Conservation (phyloP, 495 filamentous ascomycete species). For the Penicillium paxilli region DNA sequence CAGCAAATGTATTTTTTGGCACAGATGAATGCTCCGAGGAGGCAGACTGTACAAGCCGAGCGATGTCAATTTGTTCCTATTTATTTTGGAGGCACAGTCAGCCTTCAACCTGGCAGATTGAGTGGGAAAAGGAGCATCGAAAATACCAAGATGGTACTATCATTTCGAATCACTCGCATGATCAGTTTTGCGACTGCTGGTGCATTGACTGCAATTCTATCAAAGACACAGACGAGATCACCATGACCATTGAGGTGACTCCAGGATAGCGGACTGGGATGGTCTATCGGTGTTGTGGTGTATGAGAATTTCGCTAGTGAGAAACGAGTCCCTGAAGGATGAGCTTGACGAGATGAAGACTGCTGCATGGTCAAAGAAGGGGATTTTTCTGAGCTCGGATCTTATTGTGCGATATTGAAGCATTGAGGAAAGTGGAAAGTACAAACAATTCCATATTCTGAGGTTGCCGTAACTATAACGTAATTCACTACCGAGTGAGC, state of each 20-base stretch:
- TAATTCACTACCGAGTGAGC: too few species aligned
- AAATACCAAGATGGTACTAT: constrained; percentile 33
- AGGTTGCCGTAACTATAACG: too few species aligned
- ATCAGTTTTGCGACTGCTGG: constrained; percentile 11
- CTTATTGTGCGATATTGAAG: too few species aligned
- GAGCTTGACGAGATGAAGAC: background rate
- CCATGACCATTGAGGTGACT: constrained; percentile 36
- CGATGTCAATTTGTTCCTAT: constrained; percentile 41
- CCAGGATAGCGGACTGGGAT: constrained; percentile 39
- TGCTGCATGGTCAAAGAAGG: constrained; percentile 1
- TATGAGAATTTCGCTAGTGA: constrained; percentile 45
- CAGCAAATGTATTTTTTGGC: constrained; percentile 31
- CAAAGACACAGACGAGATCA: constrained; percentile 31
- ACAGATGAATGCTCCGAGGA: constrained; percentile 3
- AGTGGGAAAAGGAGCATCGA: background rate
- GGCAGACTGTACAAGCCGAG: constrained; percentile 17
- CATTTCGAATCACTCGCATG: constrained; percentile 27
- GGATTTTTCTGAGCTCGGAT: background rate
- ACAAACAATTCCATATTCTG: too few species aligned
- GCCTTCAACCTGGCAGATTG: background rate
- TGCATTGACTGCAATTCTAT: constrained; percentile 9
- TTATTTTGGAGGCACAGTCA: constrained; percentile 1
- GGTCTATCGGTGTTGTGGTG: constrained; percentile 31
- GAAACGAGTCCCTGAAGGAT: constrained; percentile 23
- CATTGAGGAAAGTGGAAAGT: background rate